Percentiles rank a stretch among this genome's conserved stretches.
Evolutionary conservation across 768 basidiomycete species (phyloP).

Genomic region (Melanogaster broomeanus): DNA sequence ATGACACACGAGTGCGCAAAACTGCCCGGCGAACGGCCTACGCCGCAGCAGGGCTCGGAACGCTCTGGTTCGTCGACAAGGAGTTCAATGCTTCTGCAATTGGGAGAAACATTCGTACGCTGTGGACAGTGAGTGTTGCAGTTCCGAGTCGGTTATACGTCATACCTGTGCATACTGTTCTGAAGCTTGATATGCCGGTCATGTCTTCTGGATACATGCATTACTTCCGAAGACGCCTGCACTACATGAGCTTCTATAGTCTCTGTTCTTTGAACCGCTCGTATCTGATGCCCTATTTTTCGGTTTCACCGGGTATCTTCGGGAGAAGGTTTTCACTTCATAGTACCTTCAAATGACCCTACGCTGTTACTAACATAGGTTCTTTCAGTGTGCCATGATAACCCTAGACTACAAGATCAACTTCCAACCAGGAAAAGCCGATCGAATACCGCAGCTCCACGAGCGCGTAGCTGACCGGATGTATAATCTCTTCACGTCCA

Average conservation of each 20-base stretch:
- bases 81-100: constrained; percentile 51
- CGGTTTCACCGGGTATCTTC: neutral
- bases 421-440: constrained; percentile 71
- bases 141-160: neutral
- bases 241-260: no score
- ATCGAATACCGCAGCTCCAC: constrained; percentile 78
- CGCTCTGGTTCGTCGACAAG: constrained; percentile 41
- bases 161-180: no score
- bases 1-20: constrained; percentile 9
- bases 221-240: no score
- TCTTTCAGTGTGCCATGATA: constrained; percentile 62
- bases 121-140: constrained; percentile 45
- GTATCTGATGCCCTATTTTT: no score
- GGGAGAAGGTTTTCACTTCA: constrained; percentile 2
- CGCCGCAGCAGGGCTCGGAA: constrained; percentile 26
- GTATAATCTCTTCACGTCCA: constrained; percentile 73
- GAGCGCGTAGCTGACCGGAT: constrained; percentile 81
- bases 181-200: no score
- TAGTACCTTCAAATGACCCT: neutral
- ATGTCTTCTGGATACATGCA: no score
- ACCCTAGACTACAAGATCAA: constrained; percentile 87
- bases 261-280: no score
- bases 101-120: constrained; percentile 46
- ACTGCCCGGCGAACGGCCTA: constrained; percentile 25
- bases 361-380: constrained; percentile 1